A percentile compares a stretch with the other conserved stretches of the same genome.
phyloP scores from a whole-genome alignment of 805 yeast genomes.

The Candida broadrunensis region DNA sequence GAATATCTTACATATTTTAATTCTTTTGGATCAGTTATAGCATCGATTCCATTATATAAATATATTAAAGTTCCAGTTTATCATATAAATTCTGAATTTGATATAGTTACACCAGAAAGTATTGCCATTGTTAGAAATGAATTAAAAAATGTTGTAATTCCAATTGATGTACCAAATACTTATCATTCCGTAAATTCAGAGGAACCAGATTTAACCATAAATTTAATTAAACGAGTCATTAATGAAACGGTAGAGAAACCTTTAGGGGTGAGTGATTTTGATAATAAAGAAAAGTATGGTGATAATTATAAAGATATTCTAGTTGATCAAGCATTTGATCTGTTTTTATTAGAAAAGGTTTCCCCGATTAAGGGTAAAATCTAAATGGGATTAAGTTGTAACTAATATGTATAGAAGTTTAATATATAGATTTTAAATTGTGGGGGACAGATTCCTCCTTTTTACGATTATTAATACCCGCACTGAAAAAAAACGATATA shows the following conservation, averaged over 20 bases:
- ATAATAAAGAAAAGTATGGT: slow-evolving; percentile 6
- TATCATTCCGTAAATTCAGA: slow-evolving; percentile 14
- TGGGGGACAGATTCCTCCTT: too few relatives aligned
- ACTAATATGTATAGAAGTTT: too few relatives aligned
- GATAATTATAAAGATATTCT: slow-evolving; percentile 6
- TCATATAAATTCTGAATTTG: slow-evolving; percentile 10
- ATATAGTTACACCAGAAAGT: slow-evolving; percentile 2
- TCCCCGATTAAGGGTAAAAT: too few relatives aligned
- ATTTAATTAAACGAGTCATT: slow-evolving; percentile 3
- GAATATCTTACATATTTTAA: slow-evolving; percentile 10
- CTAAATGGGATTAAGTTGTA: too few relatives aligned
- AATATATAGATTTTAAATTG: too few relatives aligned
- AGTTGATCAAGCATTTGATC: slow-evolving; percentile 2
- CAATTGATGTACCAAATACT: slow-evolving; percentile 7
- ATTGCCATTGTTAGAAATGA: background rate
- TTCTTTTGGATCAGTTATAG: slow-evolving; percentile 1
- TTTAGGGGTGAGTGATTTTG: slow-evolving; percentile 4
- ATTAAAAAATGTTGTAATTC: slow-evolving; percentile 4
- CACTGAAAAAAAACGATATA: too few relatives aligned
- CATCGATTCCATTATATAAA: slow-evolving; percentile 2
- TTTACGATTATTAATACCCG: too few relatives aligned
- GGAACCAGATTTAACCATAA: slow-evolving; percentile 10
- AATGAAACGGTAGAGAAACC: slow-evolving; percentile 1
- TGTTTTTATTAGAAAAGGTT: slow-evolving; percentile 1
- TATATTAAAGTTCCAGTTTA: slow-evolving; percentile 11